A percentile compares a stretch with the other conserved stretches of the same genome.
These are phyloP conservation scores for Schizonepeta tenuifolia DNA, from an alignment of 257 asterid species.

Conservation along the genomic window DNA sequence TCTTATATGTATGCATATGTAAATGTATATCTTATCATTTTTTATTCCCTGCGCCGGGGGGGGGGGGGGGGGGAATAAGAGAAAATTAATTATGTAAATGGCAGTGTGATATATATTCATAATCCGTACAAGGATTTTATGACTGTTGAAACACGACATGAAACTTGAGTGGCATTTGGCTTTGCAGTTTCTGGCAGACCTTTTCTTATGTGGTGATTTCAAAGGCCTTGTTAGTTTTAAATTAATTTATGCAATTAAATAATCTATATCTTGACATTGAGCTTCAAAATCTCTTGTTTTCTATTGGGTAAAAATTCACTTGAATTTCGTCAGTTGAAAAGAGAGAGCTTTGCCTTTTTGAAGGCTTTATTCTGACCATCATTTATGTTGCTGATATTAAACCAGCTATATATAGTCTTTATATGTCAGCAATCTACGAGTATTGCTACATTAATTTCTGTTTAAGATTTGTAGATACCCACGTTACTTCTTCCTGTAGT, in stretches of 20 bases:
- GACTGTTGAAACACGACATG: not conserved
- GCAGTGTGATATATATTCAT: not conserved
- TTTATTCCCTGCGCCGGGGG: too few species aligned
- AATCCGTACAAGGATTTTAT: not conserved
- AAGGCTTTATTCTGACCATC: conserved; percentile 13
- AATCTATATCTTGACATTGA: conserved; percentile 2
- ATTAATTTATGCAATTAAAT: not conserved
- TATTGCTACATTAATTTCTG: not conserved
- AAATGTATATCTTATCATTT: not conserved
- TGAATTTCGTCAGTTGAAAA: not conserved
- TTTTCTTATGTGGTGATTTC: not conserved
- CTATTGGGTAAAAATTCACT: not conserved
- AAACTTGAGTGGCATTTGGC: not conserved
- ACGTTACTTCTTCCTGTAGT: not conserved
- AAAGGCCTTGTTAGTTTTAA: not conserved
- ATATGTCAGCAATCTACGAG: not conserved
- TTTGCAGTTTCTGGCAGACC: not conserved
- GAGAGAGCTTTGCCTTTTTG: too few species aligned
- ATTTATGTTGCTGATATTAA: conserved; percentile 5
- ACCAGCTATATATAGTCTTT: not conserved
- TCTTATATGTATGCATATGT: not conserved
- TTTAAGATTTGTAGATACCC: not conserved
- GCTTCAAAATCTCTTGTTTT: conserved; percentile 1
- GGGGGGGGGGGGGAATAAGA: too few species aligned
- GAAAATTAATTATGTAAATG: too few species aligned